Conservation (phyloP, 2,329 filamentous ascomycete species). For the Curvularia sp. region DNA sequence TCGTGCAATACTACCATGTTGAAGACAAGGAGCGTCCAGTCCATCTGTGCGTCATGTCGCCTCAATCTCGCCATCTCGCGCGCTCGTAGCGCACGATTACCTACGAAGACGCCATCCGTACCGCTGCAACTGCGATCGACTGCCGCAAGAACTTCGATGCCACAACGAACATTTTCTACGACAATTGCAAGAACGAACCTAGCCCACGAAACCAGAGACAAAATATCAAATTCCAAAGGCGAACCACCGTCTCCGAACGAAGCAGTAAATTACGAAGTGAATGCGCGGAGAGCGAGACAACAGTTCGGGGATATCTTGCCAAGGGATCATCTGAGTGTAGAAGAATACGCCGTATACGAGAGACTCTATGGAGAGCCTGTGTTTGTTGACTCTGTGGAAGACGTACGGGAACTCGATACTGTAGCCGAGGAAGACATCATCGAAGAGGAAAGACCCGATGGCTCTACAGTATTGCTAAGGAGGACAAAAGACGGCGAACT, state of each 20-base stretch:
- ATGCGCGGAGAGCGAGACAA: conserved; percentile 75
- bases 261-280: conserved; percentile 59
- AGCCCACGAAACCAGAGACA: conserved; percentile 17
- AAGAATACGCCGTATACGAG: conserved; percentile 78
- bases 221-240: conserved; percentile 2
- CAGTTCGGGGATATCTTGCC: conserved; percentile 80
- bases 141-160: conserved; percentile 18
- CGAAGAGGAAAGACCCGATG: conserved; percentile 40
- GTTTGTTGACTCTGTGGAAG: conserved; percentile 67
- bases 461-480: conserved; percentile 56
- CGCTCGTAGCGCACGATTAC: conserved; percentile 36
- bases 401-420: conserved; percentile 52
- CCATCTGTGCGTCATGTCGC: conserved; percentile 45
- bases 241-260: conserved; percentile 25
- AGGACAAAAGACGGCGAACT: conserved; percentile 64
- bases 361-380: conserved; percentile 78
- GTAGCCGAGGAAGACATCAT: conserved; percentile 56
- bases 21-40: conserved; percentile 37
- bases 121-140: conserved; percentile 23
- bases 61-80: conserved; percentile 37
- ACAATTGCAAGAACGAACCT: conserved; percentile 23
- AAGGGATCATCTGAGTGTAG: conserved; percentile 69
- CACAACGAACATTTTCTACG: conserved; percentile 34
- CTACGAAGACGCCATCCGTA: conserved; percentile 20
- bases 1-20: conserved; percentile 37